Base-by-base conservation (phyloP, 768 basidiomycete genomes). In the Tricholoma hemisulphureum region DNA sequence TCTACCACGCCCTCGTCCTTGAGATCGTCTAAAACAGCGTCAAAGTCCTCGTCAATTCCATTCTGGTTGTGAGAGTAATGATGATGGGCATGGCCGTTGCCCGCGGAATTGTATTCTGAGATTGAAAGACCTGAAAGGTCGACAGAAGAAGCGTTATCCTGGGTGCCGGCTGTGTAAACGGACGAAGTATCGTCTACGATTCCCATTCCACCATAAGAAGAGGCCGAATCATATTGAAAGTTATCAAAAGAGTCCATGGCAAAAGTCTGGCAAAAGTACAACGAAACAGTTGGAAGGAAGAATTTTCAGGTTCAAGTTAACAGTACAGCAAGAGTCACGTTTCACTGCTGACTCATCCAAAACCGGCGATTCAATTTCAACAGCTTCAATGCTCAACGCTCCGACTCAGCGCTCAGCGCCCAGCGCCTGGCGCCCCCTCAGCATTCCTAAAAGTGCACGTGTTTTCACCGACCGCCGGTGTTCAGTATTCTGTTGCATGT, bases 11-110 rank as follows among this genome's bases (percentile, higher is more conserved):
- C 78, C 63, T 91, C 92, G 61, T 92, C 90, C 73, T 93, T 95
- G 66, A 94, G 69, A 69, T 95, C 94, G 59, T 95, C 94, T 35
- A 96, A 76, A 45, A 93, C 90, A 6, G 84, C 89, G 70, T 95
- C 92, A 62, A 95, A 93, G 67, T 96, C 94, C 54, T 95, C 93
- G 57, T 93, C 89, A 48, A 87, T 69, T 6, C 65, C 70, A 32
- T 69, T 63, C 23, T 63, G 68, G 56, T 65, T 70, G 53, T 53
- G 52, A 37, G 34, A 53, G 34, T 43, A 24, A 14, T 53, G 37
- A 29, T 53, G 53, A 28, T 71, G 74, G 35, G 69, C 68, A 61
- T 74, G 76, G 28, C 77, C 80, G 61, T 80, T 75, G 49, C 72
- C 70, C 31, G 75, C 69, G 46, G 75, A 67, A 55, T 80, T 80